Base-by-base conservation (phyloP, 345 rosid species). In the Carallia pectinifolia region DNA sequence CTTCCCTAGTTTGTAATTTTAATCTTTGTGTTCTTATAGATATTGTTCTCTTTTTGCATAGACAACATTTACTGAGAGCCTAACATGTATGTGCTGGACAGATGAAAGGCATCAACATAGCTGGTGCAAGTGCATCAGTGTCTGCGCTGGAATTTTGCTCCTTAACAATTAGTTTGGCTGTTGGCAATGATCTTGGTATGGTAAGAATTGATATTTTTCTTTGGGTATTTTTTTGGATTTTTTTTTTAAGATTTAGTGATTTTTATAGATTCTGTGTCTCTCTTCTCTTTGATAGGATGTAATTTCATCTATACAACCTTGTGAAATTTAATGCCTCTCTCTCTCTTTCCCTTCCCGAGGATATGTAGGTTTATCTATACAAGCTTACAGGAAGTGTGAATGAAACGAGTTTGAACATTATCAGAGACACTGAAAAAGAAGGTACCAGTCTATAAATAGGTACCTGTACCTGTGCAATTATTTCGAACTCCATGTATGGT, bases 351-450 rank as follows among this genome's bases (percentile, higher is more conserved):
- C 61, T 37, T 61, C 71, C 66, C 64, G 83, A 39, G 81, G 47
- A 53, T 71, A 47, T 80, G 71, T 72, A 90, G 98, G 86, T 93
- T 79, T 82, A 65, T 36, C 64, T 93, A 50, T 89, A 82, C 77
- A 76, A 80, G 72, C 83, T 93, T 58, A 68, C 77, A 18, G 76
- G 81, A 73, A 82, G 71, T 70, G 69, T 81, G 27, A 76, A 81
- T 70, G 89, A 79, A 71, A 75, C 61, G 44, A 79, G 68, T 69
- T 66, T 93, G 84, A 84, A 76, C 72, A 69, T 93, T 72, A 86
- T 90, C 79, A 87, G 83, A 29, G 81, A 81, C 74, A 83, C 78
- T 53, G 85, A 77, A 61, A 93, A 75, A 59, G 82, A 88, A 87
- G 97, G 97, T 93, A 73, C 50, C 61, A 1, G 9, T 18, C 29